Evolutionary conservation across 441 rosid species (phyloP), one percentile per base, ranked within the genome.

Genomic region (Adansonia rubrostipa): DNA sequence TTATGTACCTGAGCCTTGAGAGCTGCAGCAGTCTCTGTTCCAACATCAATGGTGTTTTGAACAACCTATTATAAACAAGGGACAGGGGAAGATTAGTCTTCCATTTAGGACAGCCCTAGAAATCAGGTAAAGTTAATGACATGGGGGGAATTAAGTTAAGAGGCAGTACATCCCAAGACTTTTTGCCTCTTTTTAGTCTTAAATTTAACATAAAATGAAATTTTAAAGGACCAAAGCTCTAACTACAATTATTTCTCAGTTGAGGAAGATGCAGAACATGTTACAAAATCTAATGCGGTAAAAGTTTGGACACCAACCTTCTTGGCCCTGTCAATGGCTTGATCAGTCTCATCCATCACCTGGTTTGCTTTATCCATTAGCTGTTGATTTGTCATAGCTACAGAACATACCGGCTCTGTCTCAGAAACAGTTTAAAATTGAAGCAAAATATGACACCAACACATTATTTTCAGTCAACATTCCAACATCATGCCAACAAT

Each of bases 261-360:
- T 60, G 63, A 20, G n/a, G 19, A 70, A 77, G 45, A 50, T 58
- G 40, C 74, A 71, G 56, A 28, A 50, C 45, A 51, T 42, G 67
- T 47, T 47, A 45, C 60, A 78, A 61, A 48, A 1, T n/a, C 81
- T 67, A 24, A 14, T 24, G 33, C 17, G 51, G 24, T 3, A 36
- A 40, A 71, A 73, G 33, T 48, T n/a, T 57, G 50, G 28, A 62
- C 47, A 84, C 44, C 67, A 66, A 91, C 95, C 98, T 93, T 91
- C 81, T 93, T 89, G 5, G 97, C 94, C 78, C 99, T 93, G 78
- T 94, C 94, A 90, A 94, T 91, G 81, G 95, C 97, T 81, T 92
- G 91, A 86, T 96, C 98, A 68, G 98, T 96, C 84, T 94, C 98
- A 84, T 94, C 92, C 98, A 93, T 92, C 98, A 90, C 92, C 24